A percentile compares a stretch with the other conserved stretches of the same genome.
Conservation (phyloP, 2,329 filamentous ascomycete species). For the Colletotrichum cordylinicola region DNA sequence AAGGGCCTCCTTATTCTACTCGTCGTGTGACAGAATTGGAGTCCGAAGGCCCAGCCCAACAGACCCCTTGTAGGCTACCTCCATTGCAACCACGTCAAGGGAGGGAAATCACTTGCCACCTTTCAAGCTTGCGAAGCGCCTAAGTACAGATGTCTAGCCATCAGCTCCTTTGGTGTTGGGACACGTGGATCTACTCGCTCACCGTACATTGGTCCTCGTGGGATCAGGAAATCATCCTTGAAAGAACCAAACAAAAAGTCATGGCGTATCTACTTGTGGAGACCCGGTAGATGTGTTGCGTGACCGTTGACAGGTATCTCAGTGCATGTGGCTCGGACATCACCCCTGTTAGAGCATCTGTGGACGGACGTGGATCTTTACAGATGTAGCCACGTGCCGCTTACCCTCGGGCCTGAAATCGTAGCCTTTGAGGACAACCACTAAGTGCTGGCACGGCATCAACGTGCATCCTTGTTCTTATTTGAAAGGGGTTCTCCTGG, state of each 20-base stretch:
- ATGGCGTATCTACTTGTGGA: not conserved
- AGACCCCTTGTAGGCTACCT: too few relatives aligned
- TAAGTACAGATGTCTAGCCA: too few relatives aligned
- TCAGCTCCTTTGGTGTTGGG: too few relatives aligned
- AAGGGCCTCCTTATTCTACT: too few relatives aligned
- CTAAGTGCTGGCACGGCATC: too few relatives aligned
- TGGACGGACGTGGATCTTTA: not conserved
- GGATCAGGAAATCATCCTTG: accelerated
- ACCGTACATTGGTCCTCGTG: not conserved
- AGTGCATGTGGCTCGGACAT: not conserved
- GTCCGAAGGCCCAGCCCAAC: too few relatives aligned
- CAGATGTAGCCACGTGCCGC: not conserved
- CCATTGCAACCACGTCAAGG: too few relatives aligned
- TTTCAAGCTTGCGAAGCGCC: too few relatives aligned
- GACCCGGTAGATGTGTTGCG: not conserved
- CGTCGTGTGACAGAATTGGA: too few relatives aligned
- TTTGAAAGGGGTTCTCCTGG: not conserved
- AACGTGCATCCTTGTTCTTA: not conserved
- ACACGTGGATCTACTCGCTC: too few relatives aligned
- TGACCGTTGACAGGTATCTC: not conserved
- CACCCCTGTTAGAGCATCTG: not conserved
- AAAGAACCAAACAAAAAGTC: not conserved
- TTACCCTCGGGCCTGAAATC: not conserved
- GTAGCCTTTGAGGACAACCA: too few relatives aligned
- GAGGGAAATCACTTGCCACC: too few relatives aligned